Percentiles rank a stretch among this genome's conserved stretches.
Conservation (phyloP, 2,329 filamentous ascomycete species). For the Colletotrichum cereale region DNA sequence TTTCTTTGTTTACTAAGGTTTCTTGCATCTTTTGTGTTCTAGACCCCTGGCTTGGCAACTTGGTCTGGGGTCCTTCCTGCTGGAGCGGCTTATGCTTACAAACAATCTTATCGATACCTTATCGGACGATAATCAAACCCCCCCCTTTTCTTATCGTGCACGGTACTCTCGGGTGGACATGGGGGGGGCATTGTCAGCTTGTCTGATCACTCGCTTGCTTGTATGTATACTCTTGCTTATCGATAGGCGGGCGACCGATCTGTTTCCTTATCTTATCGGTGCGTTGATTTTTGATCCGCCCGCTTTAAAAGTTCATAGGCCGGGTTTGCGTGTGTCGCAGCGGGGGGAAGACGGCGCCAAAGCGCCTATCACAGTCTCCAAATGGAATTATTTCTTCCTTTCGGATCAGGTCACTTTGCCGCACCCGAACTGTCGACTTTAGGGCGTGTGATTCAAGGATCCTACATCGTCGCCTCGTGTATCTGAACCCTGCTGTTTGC, state of each 20-base stretch:
- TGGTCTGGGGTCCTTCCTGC: neutral
- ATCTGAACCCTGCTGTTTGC: constrained; percentile 6
- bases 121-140: neutral
- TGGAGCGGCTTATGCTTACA: constrained; percentile 12
- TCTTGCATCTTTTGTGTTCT: neutral
- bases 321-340: constrained; percentile 8
- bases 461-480: constrained; percentile 22
- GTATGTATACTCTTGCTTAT: neutral
- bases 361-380: constrained; percentile 34
- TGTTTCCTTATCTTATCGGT: constrained; percentile 4
- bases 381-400: constrained; percentile 24
- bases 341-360: constrained; percentile 22
- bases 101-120: constrained; percentile 9
- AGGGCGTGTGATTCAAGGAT: constrained; percentile 20
- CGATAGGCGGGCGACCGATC: neutral
- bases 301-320: constrained; percentile 12
- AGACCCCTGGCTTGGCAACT: constrained; percentile 4
- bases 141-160: neutral
- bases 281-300: constrained; percentile 2
- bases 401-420: constrained; percentile 36
- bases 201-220: too few relatives aligned
- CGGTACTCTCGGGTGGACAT: neutral
- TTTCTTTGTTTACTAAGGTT: neutral
- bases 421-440: constrained; percentile 19
- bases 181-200: neutral